Evolutionary conservation across 768 basidiomycete genomes (phyloP).

Genomic region (Hydnum rufescens): DNA sequence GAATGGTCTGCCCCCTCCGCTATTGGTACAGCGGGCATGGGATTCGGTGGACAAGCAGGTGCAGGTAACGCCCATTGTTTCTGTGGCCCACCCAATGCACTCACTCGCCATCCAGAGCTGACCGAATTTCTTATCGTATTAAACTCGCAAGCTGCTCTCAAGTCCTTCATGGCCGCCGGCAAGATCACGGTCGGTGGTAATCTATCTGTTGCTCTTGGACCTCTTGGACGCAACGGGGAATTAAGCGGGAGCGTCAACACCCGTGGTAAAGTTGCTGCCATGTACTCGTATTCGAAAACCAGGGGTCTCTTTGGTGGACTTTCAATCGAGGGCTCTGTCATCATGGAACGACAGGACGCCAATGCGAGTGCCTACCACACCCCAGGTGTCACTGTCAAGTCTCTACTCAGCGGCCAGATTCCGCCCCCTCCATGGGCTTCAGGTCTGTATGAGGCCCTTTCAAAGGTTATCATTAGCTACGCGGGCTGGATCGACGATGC

Average conservation of each 20-base stretch:
- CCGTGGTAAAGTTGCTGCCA: conserved; percentile 76
- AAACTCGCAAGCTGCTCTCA: conserved; percentile 45
- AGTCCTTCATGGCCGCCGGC: conserved; percentile 92
- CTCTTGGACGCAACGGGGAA: conserved; percentile 25
- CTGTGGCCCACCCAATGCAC: not conserved
- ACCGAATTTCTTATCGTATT: conserved; percentile 83
- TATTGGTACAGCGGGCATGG: conserved; percentile 81
- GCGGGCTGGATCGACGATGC: not conserved
- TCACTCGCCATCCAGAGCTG: conserved; percentile 28
- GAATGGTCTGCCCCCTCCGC: conserved; percentile 92
- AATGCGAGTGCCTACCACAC: conserved; percentile 63
- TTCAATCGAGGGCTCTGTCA: conserved; percentile 26
- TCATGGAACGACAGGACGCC: conserved; percentile 78
- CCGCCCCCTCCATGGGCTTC: conserved; percentile 62
- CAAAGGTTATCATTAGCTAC: conserved; percentile 36
- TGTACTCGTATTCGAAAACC: conserved; percentile 89
- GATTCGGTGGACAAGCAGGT: conserved; percentile 47
- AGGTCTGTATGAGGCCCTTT: conserved; percentile 53
- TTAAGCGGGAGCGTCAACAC: conserved; percentile 66
- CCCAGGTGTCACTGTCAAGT: conserved; percentile 38
- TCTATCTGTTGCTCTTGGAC: conserved; percentile 37
- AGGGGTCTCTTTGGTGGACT: conserved; percentile 87
- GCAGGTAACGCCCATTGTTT: conserved; percentile 10
- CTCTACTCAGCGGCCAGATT: conserved; percentile 61
- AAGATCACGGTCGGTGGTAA: conserved; percentile 82